These are phyloP conservation scores for Citrus reticulata DNA, from an alignment of 345 rosid species.

Conservation along the genomic window DNA sequence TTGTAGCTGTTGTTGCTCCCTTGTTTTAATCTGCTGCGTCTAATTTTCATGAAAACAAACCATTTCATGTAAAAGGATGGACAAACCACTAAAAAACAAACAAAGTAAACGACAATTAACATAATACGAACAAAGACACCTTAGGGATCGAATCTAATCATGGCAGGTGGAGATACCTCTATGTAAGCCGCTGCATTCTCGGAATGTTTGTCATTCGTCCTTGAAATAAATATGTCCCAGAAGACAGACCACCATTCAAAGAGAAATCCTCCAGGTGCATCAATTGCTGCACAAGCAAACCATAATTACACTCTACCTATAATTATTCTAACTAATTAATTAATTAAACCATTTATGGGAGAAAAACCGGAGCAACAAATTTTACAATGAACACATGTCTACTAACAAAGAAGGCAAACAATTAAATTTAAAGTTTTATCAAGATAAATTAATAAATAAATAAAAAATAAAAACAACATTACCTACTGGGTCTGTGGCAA, in stretches of 20 bases:
- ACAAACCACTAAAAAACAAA: not conserved
- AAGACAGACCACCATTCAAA: constrained; percentile 84
- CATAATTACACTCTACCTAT: not conserved
- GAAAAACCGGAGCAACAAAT: not conserved
- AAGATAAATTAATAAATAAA: not conserved
- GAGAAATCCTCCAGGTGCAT: constrained; percentile 77
- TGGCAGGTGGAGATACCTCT: constrained; percentile 38
- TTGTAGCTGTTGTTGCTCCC: constrained; percentile 56
- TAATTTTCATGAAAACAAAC: constrained; percentile 13
- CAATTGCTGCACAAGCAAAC: constrained; percentile 46
- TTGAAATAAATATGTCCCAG: constrained; percentile 76
- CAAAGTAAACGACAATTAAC: not conserved
- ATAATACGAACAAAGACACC: not conserved
- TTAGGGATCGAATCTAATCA: not conserved
- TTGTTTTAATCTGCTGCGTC: constrained; percentile 54
- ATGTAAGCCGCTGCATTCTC: constrained; percentile 63
- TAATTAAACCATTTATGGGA: not conserved
- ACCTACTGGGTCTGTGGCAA: constrained; percentile 70
- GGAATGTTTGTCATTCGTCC: constrained; percentile 71
- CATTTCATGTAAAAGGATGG: not conserved
- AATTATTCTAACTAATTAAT: not conserved
- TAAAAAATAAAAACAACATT: constrained; percentile 12
- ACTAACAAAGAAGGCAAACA: not conserved
- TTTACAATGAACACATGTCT: not conserved
- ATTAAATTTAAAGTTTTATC: not conserved